Base-by-base conservation (phyloP, 2,329 filamentous ascomycete species). In the Nothopassalora personata region DNA sequence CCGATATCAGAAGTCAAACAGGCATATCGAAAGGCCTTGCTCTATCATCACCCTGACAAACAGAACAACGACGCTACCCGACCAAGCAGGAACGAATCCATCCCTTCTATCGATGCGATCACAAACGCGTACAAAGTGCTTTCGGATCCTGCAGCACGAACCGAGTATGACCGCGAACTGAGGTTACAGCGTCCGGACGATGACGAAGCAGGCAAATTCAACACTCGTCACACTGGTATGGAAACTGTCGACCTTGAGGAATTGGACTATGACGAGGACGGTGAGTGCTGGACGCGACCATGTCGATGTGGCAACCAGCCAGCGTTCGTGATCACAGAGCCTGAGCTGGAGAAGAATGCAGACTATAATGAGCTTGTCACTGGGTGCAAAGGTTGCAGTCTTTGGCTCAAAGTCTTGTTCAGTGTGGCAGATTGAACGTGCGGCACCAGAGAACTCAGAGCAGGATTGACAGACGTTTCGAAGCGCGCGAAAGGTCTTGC, bases 351-450 rank as follows among this genome's bases (percentile, higher is more conserved):
- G 59, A 70, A 70, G 60, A 80, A 82, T 65, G 75, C 73, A 36
- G 74, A 76, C 53, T 76, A 78, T 62, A 81, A 79, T 27, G 84
- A 86, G 72, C 75, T 86, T 60, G 73, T 84, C 49, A 77, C 84
- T 18, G 83, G 83, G 2, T 87, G 84, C 74, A 75, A 76, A 58
- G 84, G 84, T 36, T 87, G 84, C 72, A 86, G 84, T 76, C 75
- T 87, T 59, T 86, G 82, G 80, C 75, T 86, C 60, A 81, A 81
- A 69, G 79, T 87, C 48, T 72, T 81, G 63, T 87, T 86, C 75
- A 81, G 78, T 23, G 77, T 82, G 50, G 78, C 79, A 58, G 78
- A 75, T 67, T 68, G 64, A 68, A 53, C 13, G 13, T 18, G 39
- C 15, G 34, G 34, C 34, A 36, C 34, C 11, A 11, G n/a, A 43